Percentiles rank a stretch among this genome's conserved stretches.
These are phyloP conservation scores for Dactylorhiza incarnata DNA, from an alignment of 106 monocot species.

Conservation along the genomic window DNA sequence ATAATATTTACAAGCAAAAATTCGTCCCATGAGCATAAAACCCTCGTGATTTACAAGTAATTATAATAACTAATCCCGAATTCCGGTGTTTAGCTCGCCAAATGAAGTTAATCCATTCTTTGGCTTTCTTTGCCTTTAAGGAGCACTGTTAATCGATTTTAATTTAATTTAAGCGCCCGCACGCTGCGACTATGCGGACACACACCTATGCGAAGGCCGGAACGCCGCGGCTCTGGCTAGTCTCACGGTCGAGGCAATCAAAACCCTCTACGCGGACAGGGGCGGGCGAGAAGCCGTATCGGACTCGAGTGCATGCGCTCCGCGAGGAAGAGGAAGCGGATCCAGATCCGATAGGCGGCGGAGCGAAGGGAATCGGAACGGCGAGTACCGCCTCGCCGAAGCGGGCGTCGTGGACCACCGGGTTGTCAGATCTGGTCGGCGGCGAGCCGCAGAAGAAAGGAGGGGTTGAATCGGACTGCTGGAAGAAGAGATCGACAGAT, in stretches of 20 bases:
- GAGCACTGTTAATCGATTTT: not conserved
- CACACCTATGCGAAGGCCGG: constrained; percentile 18
- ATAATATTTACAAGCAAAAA: constrained; percentile 5
- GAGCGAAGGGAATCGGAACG: not conserved
- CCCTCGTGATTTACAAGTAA: constrained; percentile 1
- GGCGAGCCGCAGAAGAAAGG: constrained; percentile 27
- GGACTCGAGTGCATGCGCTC: constrained; percentile 10
- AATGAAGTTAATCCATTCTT: not conserved
- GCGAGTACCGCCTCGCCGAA: constrained; percentile 12
- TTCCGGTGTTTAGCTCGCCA: not conserved
- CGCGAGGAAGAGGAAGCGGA: constrained; percentile 9
- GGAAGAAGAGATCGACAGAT: not conserved
- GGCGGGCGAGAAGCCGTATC: constrained; percentile 21
- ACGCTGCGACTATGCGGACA: not conserved
- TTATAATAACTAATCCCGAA: constrained; percentile 5
- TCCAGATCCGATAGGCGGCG: not conserved
- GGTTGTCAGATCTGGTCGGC: constrained; percentile 21
- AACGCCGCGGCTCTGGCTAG: constrained; percentile 13
- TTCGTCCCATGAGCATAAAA: not conserved
- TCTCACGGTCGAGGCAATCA: constrained; percentile 23
- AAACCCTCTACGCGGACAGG: constrained; percentile 30
- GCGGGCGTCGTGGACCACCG: constrained; percentile 19
- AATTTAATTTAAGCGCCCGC: not conserved
- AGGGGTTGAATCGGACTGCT: not conserved
- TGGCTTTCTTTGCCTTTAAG: not conserved